Evolutionary conservation across 352 stramenopile genomes (phyloP), one percentile per base, ranked within the genome.

Genomic region (Hyphochytrium catenoides): DNA sequence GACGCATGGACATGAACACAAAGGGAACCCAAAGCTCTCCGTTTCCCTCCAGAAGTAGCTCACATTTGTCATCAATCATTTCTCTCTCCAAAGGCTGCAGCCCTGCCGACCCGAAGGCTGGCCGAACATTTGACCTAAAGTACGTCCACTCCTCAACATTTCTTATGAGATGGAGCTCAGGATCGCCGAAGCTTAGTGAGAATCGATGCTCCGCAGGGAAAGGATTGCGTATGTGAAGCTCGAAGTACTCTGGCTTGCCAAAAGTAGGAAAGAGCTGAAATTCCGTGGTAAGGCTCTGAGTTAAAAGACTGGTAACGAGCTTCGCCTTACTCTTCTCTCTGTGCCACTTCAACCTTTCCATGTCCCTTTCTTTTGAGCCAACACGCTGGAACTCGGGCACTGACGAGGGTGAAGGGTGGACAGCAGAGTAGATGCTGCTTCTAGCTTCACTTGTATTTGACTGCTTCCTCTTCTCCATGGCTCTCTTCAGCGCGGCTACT

Each of bases 171-270:
- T 72, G 55, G 7, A 91, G 41, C 14, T 73, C 52, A 8, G 41
- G 26, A 26, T 79, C 57, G 12, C 50, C 35, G 16, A 90, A 41
- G 34, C 91, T 74, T 38, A 94, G 62, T 9, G 54, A 56, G 40
- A 94, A 91, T 19, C 75, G 58, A 42, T 94, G 79, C 39, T 77
- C 61, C 44, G 89, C 70, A 12, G 57, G 64, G 40, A 91, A 94
- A 24, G 82, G 82, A 32, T 94, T 94, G 8, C 43, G 40, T 15
- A 94, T 62, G 1, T 67, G 57, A 9, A 89, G 43, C 36, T 94
- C 82, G 11, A 89, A 79, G 45, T 85, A 94, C 9, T 78, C 25
- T 11, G 85, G 54, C 35, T 56, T 47, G 0, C 59, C 78, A 36
- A 82, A 81, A 2, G 50, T 56, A 8, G 75, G 76, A 47, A 74